Conservation (phyloP, 2,329 filamentous ascomycete genomes). For the Trichoderma sp. region DNA sequence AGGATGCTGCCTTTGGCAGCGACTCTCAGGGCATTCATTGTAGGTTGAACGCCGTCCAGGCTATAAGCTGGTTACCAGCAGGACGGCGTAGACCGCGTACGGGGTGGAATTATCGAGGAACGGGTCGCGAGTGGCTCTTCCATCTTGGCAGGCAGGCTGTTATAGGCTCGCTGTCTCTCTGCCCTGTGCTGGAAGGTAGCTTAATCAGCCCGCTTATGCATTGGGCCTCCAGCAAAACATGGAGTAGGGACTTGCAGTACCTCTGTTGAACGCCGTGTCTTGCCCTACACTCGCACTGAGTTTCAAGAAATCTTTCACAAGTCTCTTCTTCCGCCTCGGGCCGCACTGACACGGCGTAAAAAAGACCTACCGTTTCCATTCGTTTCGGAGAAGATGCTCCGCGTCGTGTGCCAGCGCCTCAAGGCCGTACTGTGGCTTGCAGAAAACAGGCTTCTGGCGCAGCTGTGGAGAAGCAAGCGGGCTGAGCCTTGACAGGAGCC, state of each 20-base stretch:
- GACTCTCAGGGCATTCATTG: background rate
- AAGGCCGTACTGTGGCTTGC: conserved; percentile 4
- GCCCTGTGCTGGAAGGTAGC: background rate
- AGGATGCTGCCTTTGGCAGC: background rate
- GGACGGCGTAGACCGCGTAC: background rate
- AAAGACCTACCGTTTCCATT: background rate
- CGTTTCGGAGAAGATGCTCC: background rate
- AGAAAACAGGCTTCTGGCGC: conserved; percentile 4
- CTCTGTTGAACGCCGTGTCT: background rate
- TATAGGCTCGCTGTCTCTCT: background rate
- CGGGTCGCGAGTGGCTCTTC: background rate
- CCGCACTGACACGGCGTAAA: background rate
- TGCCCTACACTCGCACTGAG: background rate
- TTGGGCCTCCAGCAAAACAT: background rate
- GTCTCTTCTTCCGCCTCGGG: background rate
- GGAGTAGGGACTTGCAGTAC: background rate
- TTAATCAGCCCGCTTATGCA: conserved; percentile 6
- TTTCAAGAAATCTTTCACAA: background rate
- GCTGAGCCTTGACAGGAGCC: conserved; percentile 1
- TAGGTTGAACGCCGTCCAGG: too few species aligned
- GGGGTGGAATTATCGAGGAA: background rate
- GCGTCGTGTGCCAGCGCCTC: background rate
- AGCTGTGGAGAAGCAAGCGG: conserved; percentile 4
- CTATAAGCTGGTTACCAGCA: background rate
- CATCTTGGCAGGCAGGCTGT: background rate